Percentiles rank a stretch among this genome's conserved stretches.
These are phyloP conservation scores for Stephanodiscus minutulus DNA, from an alignment of 108 stramenopile species.

Conservation along the genomic window DNA sequence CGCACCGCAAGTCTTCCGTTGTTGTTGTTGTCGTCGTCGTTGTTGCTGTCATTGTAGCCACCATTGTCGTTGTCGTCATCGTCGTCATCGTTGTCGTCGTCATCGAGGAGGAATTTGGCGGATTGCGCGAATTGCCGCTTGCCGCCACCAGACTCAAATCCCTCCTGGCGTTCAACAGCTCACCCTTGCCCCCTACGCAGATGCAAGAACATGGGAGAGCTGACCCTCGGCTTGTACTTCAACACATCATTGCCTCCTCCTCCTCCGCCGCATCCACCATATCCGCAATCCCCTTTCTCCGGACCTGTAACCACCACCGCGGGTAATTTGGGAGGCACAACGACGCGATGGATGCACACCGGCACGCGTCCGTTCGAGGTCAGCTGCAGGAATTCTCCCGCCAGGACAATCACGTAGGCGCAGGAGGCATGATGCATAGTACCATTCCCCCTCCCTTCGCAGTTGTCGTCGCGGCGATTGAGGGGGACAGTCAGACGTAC, in stretches of 20 bases:
- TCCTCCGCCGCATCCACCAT: too few relatives aligned
- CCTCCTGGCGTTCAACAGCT: constrained; percentile 30
- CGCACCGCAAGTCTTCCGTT: background rate
- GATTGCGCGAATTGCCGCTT: too few relatives aligned
- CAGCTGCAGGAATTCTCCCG: constrained; percentile 47
- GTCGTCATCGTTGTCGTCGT: too few relatives aligned
- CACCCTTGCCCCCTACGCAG: constrained; percentile 32
- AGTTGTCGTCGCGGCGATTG: background rate
- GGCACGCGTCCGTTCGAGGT: constrained; percentile 37
- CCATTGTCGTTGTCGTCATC: too few relatives aligned
- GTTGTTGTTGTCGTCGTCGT: too few relatives aligned
- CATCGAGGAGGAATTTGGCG: too few relatives aligned
- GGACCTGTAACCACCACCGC: background rate
- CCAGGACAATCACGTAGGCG: constrained; percentile 36
- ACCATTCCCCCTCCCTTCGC: too few relatives aligned
- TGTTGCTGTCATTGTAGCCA: too few relatives aligned
- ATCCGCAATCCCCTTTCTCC: too few relatives aligned
- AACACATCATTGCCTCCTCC: background rate
- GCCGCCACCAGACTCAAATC: constrained; percentile 24
- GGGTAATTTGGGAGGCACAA: constrained; percentile 33
- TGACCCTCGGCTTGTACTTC: constrained; percentile 27
- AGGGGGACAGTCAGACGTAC: constrained; percentile 33
- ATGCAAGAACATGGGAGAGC: constrained; percentile 42
- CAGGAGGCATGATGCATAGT: background rate
- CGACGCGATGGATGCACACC: constrained; percentile 46